Evolutionary conservation across 225 moss, liverwort and hornwort genomes (phyloP).

Genomic region (Pseudisothecium myosuroides): DNA sequence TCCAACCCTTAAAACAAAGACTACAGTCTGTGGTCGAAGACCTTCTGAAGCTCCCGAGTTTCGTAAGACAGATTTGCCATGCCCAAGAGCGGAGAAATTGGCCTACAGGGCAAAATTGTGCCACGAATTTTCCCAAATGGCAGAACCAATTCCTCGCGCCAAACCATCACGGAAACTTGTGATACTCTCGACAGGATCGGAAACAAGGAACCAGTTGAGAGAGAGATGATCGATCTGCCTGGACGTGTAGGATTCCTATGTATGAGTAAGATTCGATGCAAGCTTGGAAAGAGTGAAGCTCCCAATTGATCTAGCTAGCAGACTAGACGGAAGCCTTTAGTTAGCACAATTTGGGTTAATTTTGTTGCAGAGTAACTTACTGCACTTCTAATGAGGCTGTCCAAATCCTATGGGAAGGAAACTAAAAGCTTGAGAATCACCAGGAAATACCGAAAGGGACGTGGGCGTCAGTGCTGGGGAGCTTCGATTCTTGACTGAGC

Average conservation of each 20-base stretch:
- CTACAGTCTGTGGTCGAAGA: background rate
- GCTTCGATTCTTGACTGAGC: background rate
- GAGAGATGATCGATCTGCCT: no score
- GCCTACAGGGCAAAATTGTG: background rate
- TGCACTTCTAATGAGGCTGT: background rate
- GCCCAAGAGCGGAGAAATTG: background rate
- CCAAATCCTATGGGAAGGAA: background rate
- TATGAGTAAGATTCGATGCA: background rate
- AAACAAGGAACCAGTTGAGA: background rate
- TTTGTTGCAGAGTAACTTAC: background rate
- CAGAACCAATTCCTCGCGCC: background rate
- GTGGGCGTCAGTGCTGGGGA: no score
- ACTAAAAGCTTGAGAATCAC: background rate
- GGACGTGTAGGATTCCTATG: background rate
- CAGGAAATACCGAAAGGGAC: background rate
- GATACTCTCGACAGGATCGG: background rate
- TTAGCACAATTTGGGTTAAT: no score
- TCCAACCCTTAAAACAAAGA: background rate
- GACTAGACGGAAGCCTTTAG: no score
- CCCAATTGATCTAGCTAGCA: background rate
- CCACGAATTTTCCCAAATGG: background rate
- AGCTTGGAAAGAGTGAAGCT: background rate
- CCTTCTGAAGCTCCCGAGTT: background rate
- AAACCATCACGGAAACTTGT: background rate
- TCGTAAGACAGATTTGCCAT: no score